Evolutionary conservation across 2,329 filamentous ascomycete species (phyloP).

Genomic region (Tolypocladium nubicola): DNA sequence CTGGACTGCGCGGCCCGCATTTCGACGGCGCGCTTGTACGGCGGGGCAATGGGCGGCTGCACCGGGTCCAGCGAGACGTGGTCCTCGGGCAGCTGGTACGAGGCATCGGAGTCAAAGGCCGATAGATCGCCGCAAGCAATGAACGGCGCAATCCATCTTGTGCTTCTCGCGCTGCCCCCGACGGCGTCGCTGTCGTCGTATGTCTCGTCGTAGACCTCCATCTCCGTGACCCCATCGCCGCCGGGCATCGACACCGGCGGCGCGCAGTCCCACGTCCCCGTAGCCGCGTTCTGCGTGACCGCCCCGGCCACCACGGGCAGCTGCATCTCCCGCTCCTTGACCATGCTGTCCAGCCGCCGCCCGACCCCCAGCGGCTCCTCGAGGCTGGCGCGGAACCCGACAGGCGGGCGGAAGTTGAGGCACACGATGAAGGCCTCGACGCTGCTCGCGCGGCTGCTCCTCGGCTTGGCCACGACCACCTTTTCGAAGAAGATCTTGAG

Average conservation of each 20-base stretch:
- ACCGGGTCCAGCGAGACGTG: slow-evolving; percentile 83
- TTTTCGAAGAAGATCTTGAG: slow-evolving; percentile 78
- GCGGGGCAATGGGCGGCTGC: slow-evolving; percentile 90
- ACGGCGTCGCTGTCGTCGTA: slow-evolving; percentile 11
- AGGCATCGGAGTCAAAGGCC: slow-evolving; percentile 90
- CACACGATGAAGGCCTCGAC: slow-evolving; percentile 97
- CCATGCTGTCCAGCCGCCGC: slow-evolving; percentile 39
- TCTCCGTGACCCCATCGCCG: slow-evolving; percentile 30
- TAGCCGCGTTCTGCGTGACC: slow-evolving; percentile 33
- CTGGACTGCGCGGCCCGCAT: slow-evolving; percentile 34
- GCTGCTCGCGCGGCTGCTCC: slow-evolving; percentile 90
- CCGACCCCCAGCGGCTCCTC: slow-evolving; percentile 65
- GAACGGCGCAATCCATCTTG: slow-evolving; percentile 85
- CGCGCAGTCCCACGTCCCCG: slow-evolving; percentile 30
- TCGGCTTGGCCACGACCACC: slow-evolving; percentile 85
- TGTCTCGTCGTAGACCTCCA: slow-evolving; percentile 37
- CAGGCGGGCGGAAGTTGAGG: slow-evolving; percentile 73
- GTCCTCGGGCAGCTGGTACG: slow-evolving; percentile 79
- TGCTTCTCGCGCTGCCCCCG: slow-evolving; percentile 24
- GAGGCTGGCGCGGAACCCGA: slow-evolving; percentile 63
- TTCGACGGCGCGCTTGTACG: slow-evolving; percentile 86
- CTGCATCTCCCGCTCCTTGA: slow-evolving; percentile 28
- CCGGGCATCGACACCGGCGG: slow-evolving; percentile 9
- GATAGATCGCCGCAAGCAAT: slow-evolving; percentile 95
- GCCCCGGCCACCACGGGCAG: slow-evolving; percentile 29